Conservation (phyloP, 1,284 basidiomycete species). For the Apiotrichum montevideense region DNA sequence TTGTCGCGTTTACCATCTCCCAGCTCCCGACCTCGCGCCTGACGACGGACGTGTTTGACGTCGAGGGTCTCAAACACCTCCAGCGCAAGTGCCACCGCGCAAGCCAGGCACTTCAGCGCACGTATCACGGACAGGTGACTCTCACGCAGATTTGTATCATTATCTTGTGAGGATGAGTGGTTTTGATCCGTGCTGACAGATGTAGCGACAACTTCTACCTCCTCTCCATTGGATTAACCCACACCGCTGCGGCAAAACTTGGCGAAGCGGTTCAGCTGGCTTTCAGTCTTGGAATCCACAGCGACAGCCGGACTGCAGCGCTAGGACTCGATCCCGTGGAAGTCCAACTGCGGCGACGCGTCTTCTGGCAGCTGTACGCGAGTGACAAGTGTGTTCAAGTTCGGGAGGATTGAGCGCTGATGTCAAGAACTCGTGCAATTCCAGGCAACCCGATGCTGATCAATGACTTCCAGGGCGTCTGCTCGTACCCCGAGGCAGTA, state of each 20-base stretch:
- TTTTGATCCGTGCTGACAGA: background rate
- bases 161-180: conserved; percentile 33
- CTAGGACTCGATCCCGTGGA: conserved; percentile 40
- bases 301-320: conserved; percentile 35
- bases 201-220: conserved; percentile 45
- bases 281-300: conserved; percentile 42
- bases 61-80: conserved; percentile 41
- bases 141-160: conserved; percentile 43
- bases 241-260: conserved; percentile 39
- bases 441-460: conserved; percentile 44
- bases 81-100: conserved; percentile 43
- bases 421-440: conserved; percentile 40
- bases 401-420: background rate
- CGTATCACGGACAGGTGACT: conserved; percentile 39
- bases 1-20: conserved; percentile 46
- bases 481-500: conserved; percentile 37
- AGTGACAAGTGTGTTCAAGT: conserved; percentile 32
- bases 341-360: conserved; percentile 39
- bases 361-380: conserved; percentile 45
- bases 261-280: conserved; percentile 45
- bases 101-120: conserved; percentile 38
- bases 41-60: conserved; percentile 39
- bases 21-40: conserved; percentile 43
- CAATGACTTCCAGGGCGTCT: conserved; percentile 46
- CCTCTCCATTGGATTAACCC: conserved; percentile 37